Evolutionary conservation across 2,329 filamentous ascomycete genomes (phyloP).

Genomic region (Uncinocarpus reesii): DNA sequence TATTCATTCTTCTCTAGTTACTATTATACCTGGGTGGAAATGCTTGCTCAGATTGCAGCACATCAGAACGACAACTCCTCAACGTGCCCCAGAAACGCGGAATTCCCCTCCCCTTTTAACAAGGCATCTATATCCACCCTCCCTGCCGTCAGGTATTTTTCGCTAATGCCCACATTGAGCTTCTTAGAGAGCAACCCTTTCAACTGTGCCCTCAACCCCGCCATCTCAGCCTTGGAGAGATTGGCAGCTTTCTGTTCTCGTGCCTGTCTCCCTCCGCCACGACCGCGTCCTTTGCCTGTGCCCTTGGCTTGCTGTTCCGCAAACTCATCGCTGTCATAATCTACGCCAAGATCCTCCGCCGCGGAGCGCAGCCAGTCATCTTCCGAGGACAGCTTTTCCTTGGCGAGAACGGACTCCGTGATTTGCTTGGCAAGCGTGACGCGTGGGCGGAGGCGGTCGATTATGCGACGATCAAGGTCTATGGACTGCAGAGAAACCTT

Average conservation of each 20-base stretch:
- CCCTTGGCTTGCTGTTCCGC: constrained; percentile 48
- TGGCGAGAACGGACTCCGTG: constrained; percentile 70
- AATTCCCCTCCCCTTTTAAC: constrained; percentile 53
- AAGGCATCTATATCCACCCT: constrained; percentile 69
- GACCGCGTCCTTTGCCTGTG: constrained; percentile 56
- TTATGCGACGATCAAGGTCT: constrained; percentile 70
- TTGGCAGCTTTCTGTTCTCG: constrained; percentile 61
- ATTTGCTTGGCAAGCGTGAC: constrained; percentile 76
- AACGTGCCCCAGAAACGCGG: constrained; percentile 54
- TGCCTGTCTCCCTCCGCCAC: constrained; percentile 62
- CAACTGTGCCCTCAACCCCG: constrained; percentile 59
- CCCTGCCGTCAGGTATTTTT: constrained; percentile 73
- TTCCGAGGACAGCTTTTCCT: constrained; percentile 74
- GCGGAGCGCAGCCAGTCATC: constrained; percentile 75
- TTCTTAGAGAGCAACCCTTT: constrained; percentile 58
- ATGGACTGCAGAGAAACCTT: constrained; percentile 61
- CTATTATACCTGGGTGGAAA: background rate
- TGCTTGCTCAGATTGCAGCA: background rate
- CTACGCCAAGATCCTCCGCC: constrained; percentile 85
- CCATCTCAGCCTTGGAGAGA: constrained; percentile 64
- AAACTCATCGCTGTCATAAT: constrained; percentile 84
- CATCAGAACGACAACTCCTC: constrained; percentile 36
- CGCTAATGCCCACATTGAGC: constrained; percentile 79
- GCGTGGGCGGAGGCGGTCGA: constrained; percentile 64
- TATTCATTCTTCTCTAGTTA: background rate